These are phyloP conservation scores for Alternaria consortialis DNA, from an alignment of 2,329 filamentous ascomycete genomes.

Conservation along the genomic window DNA sequence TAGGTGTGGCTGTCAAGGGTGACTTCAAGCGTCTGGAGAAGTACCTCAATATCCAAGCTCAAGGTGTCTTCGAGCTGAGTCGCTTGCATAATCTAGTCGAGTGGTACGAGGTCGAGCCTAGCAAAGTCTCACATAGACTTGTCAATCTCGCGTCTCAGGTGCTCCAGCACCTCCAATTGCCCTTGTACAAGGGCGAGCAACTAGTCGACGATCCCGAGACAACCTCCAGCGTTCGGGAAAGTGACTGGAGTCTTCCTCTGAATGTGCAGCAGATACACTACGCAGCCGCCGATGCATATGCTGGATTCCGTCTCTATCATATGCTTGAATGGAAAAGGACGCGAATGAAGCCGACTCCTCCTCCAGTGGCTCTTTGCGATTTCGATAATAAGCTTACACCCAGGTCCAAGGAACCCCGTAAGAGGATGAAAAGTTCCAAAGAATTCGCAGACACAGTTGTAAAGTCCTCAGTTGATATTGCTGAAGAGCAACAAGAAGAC, in stretches of 20 bases:
- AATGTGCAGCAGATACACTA: slow-evolving; percentile 73
- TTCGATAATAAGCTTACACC: slow-evolving; percentile 56
- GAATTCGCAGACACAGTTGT: slow-evolving; percentile 11
- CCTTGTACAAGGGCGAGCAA: slow-evolving; percentile 77
- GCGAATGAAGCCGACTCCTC: slow-evolving; percentile 73
- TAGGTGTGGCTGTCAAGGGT: slow-evolving; percentile 75
- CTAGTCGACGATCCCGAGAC: slow-evolving; percentile 28
- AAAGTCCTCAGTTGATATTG: slow-evolving; percentile 22
- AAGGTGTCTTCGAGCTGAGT: slow-evolving; percentile 81
- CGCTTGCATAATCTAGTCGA: slow-evolving; percentile 80
- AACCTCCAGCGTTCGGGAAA: slow-evolving; percentile 66
- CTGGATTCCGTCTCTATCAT: slow-evolving; percentile 77
- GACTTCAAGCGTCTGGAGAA: slow-evolving; percentile 71
- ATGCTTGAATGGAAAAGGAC: slow-evolving; percentile 74
- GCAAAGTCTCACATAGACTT: slow-evolving; percentile 61
- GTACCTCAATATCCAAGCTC: slow-evolving; percentile 67
- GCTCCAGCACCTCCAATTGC: slow-evolving; percentile 74
- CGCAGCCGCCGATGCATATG: slow-evolving; percentile 85
- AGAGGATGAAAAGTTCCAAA: slow-evolving; percentile 22
- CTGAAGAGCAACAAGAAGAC: slow-evolving; percentile 31
- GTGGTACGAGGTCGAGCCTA: slow-evolving; percentile 62
- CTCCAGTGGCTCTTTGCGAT: slow-evolving; percentile 74
- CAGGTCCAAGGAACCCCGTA: slow-evolving; percentile 16
- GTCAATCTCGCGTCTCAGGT: slow-evolving; percentile 76
- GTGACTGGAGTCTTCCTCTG: slow-evolving; percentile 76